Evolutionary conservation across 2,329 filamentous ascomycete species (phyloP).

Genomic region (Ascochyta koolunga): DNA sequence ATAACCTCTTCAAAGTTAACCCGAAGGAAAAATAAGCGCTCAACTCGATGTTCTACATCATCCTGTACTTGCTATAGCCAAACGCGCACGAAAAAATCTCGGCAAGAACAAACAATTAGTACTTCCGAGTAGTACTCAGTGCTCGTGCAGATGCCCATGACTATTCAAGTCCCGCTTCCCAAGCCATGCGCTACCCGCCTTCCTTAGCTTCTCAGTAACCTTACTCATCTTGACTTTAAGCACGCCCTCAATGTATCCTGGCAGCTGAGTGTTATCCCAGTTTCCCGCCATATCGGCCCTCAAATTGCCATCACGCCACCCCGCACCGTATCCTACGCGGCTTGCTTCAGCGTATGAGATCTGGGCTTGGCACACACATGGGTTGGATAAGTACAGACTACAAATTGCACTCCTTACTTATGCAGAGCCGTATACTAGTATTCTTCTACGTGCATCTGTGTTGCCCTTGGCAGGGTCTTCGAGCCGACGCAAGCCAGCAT

Average conservation of each 20-base stretch:
- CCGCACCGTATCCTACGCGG: slow-evolving; percentile 32
- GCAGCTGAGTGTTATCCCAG: slow-evolving; percentile 31
- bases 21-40: too few species aligned
- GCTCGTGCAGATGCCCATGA: slow-evolving; percentile 12
- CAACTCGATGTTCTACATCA: too few species aligned
- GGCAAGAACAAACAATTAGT: too few species aligned
- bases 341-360: slow-evolving; percentile 7
- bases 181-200: slow-evolving; percentile 21
- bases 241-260: slow-evolving; percentile 27
- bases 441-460: not conserved
- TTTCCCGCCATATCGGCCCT: slow-evolving; percentile 31
- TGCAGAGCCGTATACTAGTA: not conserved
- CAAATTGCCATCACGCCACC: slow-evolving; percentile 21
- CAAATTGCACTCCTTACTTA: not conserved
- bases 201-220: slow-evolving; percentile 27
- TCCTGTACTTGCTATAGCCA: too few species aligned
- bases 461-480: not conserved
- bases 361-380: slow-evolving; percentile 6
- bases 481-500: not conserved
- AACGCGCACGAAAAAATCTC: too few species aligned
- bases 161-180: slow-evolving; percentile 11
- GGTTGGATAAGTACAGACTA: not conserved
- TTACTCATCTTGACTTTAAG: slow-evolving; percentile 26
- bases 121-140: not conserved
- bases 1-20: too few species aligned